Evolutionary conservation across 1,139 yeast genomes (phyloP), one percentile per base, ranked within the genome.

Genomic region (Torulaspora globosa): DNA sequence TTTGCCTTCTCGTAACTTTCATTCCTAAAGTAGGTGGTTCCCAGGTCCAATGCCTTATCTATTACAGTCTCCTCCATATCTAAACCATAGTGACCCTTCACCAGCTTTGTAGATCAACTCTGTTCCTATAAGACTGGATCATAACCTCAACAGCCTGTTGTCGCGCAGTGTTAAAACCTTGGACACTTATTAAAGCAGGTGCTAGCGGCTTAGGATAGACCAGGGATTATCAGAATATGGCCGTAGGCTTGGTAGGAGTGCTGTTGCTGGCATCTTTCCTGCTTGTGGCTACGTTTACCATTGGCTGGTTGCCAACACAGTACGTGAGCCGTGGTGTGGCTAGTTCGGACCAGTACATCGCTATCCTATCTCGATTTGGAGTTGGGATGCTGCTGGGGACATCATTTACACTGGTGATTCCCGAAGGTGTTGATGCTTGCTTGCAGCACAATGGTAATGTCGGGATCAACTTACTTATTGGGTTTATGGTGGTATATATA

Each of bases 361-460:
- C 50, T 5, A 39, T 53, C 7, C 40, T 70, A 15, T 73, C 83
- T 0, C 67, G 72, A 12, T 71, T 79, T 54, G 76, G 83, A 52
- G 70, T 76, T 57, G 86, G 86, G 0, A 67, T 80, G 52, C 65
- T 80, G 39, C 63, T 79, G 10, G 80, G 84, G 1, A 76, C 84
- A 0, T 71, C 81, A 0, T 63, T 79, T 43, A 72, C 76, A 46
- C 62, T 80, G 15, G 78, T 80, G 7, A 70, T 80, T 19, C 86
- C 85, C 0, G 86, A 80, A 58, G 84, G 84, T 5, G 64, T 79
- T 8, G 74, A 71, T 46, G 69, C 70, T 1, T 61, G 76, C 36
- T 63, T 62, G 19, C 68, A 63, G 16, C 60, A 63, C 32, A 53
- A 56, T 23, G 66, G 69, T 18, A 59, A 60, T 38, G 58, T 60